phyloP scores from a whole-genome alignment of 2,329 filamentous ascomycete species.

The Diaporthe sp. region DNA sequence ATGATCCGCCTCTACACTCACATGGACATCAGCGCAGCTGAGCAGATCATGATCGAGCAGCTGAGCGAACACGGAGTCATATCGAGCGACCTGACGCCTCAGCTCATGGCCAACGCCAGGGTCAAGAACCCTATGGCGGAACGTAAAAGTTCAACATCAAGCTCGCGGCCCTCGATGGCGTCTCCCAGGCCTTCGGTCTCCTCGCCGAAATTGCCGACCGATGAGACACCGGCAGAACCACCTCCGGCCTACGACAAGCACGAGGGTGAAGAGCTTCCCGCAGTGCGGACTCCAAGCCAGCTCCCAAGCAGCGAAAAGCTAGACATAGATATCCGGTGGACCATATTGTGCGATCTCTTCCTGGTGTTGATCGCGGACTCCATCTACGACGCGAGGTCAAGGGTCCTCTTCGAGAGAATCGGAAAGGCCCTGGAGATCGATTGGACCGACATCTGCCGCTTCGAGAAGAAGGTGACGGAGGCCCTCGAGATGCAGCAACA shows the following conservation, averaged over 20 bases:
- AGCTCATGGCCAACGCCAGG: slow-evolving; percentile 90
- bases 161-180: slow-evolving; percentile 34
- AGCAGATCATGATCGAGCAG: slow-evolving; percentile 99
- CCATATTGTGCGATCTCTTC: slow-evolving; percentile 95
- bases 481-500: slow-evolving; percentile 97
- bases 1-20: slow-evolving; percentile 95
- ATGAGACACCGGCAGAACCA: slow-evolving; percentile 63
- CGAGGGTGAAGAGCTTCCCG: slow-evolving; percentile 78
- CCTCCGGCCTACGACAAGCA: slow-evolving; percentile 74
- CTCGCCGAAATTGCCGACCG: slow-evolving; percentile 47
- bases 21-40: slow-evolving; percentile 93
- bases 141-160: slow-evolving; percentile 40
- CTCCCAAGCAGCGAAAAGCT: slow-evolving; percentile 86
- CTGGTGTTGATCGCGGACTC: slow-evolving; percentile 97
- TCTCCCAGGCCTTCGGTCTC: slow-evolving; percentile 31
- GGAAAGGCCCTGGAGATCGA: slow-evolving; percentile 84
- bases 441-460: slow-evolving; percentile 94
- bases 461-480: slow-evolving; percentile 97
- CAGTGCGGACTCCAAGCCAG: slow-evolving; percentile 86
- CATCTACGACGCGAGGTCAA: slow-evolving; percentile 89
- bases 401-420: slow-evolving; percentile 85
- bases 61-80: slow-evolving; percentile 92
- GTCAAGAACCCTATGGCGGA: slow-evolving; percentile 93
- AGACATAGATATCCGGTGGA: slow-evolving; percentile 97
- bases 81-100: slow-evolving; percentile 84